phyloP scores from a whole-genome alignment of 768 basidiomycete genomes.

The Mycena venus region DNA sequence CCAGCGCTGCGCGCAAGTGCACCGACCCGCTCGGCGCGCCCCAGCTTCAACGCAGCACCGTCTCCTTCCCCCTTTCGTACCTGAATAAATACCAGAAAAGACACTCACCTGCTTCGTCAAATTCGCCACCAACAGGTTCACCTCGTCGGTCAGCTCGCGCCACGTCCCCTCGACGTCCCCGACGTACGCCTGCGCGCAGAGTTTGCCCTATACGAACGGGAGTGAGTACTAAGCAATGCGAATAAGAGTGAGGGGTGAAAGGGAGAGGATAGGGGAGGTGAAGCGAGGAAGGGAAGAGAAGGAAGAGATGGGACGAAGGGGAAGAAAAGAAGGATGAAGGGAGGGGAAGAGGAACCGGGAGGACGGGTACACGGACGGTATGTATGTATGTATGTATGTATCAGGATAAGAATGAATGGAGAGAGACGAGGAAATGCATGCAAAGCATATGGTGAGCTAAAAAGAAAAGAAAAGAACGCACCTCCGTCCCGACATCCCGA shows the following conservation, averaged over 20 bases:
- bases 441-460: too few species aligned
- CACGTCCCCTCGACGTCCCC: constrained; percentile 81
- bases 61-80: neutral
- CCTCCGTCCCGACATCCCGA: constrained; percentile 66
- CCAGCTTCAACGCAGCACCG: too few species aligned
- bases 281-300: neutral
- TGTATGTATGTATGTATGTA: too few species aligned
- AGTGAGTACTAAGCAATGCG: neutral
- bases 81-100: neutral
- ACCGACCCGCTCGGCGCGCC: too few species aligned
- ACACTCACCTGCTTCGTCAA: constrained; percentile 56
- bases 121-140: constrained; percentile 75
- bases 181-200: constrained; percentile 79
- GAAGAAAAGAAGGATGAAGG: neutral
- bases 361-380: too few species aligned
- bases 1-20: too few species aligned
- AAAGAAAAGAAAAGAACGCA: neutral
- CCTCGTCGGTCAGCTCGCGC: constrained; percentile 72
- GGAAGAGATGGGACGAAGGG: neutral
- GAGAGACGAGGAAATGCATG: too few species aligned
- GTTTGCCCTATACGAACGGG: constrained; percentile 47
- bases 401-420: too few species aligned
- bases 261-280: neutral
- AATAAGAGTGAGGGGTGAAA: neutral
- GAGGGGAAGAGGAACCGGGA: neutral